Base-by-base conservation (phyloP, 2,329 filamentous ascomycete genomes). In the Fusarium coffeatum region DNA sequence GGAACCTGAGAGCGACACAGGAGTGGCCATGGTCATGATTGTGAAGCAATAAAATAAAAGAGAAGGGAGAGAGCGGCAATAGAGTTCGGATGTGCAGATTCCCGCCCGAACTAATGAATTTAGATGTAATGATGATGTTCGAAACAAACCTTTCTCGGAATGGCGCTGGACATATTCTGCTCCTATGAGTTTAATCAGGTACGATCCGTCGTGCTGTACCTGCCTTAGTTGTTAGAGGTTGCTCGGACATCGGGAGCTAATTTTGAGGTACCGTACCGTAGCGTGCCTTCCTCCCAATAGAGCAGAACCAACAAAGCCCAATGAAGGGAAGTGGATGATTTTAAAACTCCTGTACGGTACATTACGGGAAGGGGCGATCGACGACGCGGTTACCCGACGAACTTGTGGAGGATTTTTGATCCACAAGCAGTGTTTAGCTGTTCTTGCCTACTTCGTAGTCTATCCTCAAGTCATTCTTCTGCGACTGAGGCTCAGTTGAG, bases 311-410 rank as follows among this genome's bases (percentile, higher is more conserved):
- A 32, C 25, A 46, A 27, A 47, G 18, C 16, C 43, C 40, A 51
- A 54, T 54, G 16, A 23, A 48, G 23, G 34, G 53, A 51, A 48
- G 41, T 41, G 59, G 32, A 22, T 57, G 46, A 64, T 40, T 34
- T 49, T 30, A 42, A 30, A 48, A 28, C 27, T 41, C 22, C 27
- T 45, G 28, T 64, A 47, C 22, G 18, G 48, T 61, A 41, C 42
- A 34, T 28, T 54, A 51, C 54, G 30, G 54, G 54, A 42, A 47
- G 54, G 63, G 50, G 46, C 47, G 55, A 68, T 71, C 51, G 60
- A 56, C 63, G 27, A 73, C 58, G 69, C 56, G 68, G 43, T 61
- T 46, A 66, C 59, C 70, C 60, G 68, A 57, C 37, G 68, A 74
- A 70, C 72, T 48, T 57, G 66, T 73, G 63, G 70, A 68, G 59